A percentile compares a stretch with the other conserved stretches of the same genome.
phyloP scores from a whole-genome alignment of 2,329 filamentous ascomycete species.

The Coniochaeta hoffmannii region DNA sequence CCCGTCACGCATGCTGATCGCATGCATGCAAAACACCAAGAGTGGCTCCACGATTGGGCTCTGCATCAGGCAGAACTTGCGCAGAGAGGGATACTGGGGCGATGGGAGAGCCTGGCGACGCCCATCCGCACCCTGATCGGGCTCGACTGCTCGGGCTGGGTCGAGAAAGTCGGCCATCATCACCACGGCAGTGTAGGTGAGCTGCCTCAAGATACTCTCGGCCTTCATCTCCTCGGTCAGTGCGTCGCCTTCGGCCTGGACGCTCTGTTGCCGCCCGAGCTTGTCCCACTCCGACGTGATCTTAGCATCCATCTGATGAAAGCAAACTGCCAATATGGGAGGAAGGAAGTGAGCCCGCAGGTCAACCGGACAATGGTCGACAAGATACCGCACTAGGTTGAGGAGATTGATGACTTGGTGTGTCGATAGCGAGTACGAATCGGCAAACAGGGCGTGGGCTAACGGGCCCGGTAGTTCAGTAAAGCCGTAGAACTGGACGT shows the following conservation, averaged over 20 bases:
- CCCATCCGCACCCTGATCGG: neutral
- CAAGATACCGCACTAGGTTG: constrained; percentile 78
- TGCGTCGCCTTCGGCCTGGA: constrained; percentile 64
- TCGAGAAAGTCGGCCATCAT: constrained; percentile 88
- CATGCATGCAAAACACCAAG: constrained; percentile 85
- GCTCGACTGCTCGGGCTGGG: constrained; percentile 45
- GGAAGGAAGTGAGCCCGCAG: constrained; percentile 76
- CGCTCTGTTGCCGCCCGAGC: constrained; percentile 55
- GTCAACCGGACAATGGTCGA: constrained; percentile 83
- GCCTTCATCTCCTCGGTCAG: constrained; percentile 96
- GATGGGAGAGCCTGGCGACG: neutral
- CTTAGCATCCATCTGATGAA: constrained; percentile 80
- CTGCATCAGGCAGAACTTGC: constrained; percentile 74
- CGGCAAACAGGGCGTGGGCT: constrained; percentile 74
- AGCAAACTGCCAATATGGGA: constrained; percentile 72
- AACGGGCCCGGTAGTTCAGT: constrained; percentile 74
- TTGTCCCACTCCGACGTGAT: constrained; percentile 81
- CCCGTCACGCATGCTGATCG: constrained; percentile 81
- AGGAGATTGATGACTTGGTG: constrained; percentile 93
- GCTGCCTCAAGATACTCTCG: constrained; percentile 86
- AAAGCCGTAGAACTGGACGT: constrained; percentile 87
- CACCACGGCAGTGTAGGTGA: constrained; percentile 86
- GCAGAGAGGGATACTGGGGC: constrained; percentile 51
- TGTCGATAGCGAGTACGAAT: constrained; percentile 75
- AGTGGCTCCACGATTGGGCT: constrained; percentile 77